Evolutionary conservation across 345 rosid species (phyloP), one percentile per base, ranked within the genome.

Genomic region (Cardamine resedifolia): DNA sequence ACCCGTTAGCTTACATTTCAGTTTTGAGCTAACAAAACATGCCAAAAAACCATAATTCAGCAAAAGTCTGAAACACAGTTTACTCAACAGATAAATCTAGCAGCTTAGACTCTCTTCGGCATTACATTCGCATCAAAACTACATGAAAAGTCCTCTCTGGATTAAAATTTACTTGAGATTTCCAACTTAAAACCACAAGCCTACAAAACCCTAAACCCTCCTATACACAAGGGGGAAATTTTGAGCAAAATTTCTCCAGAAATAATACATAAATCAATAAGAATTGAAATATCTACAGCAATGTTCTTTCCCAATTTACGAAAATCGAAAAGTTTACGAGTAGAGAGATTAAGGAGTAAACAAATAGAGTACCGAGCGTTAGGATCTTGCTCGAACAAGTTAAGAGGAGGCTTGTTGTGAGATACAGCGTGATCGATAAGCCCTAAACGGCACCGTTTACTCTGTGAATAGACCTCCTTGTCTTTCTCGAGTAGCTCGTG

Each of bases 1-100:
- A 11, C 92, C 96, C n/a, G 97, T 94, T 14, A 94, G 83, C 79
- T 89, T 94, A 83, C 98, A 91, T 64, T 79, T 67, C 86, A 94
- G 43, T 75, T 87, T 91, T 6, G 96, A 85, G 72, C 98, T 91
- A 79, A 70, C 21, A 26, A 15, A 67, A 66, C 38, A 60, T 12
- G 36, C 28, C 68, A 50, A 47, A 15, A 57, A 3, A 7, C n/a
- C n/a, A 12, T 59, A 70, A 62, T 53, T 75, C 58, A 75, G 50
- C 23, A 75, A 21, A 34, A 1, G 15, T 38, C 18, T 16, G n/a
- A 66, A 74, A 36, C 77, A 36, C 3, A 63, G 31, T 18, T 65
- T 73, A 21, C 21, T 64, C 71, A 44, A 58, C 27, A 16, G 0
- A 45, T 27, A 52, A 48, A 66, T 7, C 23, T 33, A 2, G 31